These are phyloP conservation scores for Neurospora sp. DNA, from an alignment of 2,329 filamentous ascomycete species.

Conservation along the genomic window DNA sequence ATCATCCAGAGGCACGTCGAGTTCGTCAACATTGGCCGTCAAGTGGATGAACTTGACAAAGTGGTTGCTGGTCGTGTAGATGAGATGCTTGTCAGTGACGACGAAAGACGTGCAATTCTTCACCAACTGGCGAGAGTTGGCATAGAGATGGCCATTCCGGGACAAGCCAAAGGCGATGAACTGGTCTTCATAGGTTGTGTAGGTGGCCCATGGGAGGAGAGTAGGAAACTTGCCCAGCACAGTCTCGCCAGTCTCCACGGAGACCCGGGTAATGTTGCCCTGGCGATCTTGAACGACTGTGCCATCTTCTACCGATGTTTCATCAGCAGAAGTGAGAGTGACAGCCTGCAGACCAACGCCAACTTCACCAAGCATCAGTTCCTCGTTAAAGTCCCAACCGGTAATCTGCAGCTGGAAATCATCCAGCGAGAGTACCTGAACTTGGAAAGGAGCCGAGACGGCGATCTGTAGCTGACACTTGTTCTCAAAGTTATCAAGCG, in stretches of 20 bases:
- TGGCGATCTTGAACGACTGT: slow-evolving; percentile 35
- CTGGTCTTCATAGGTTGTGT: slow-evolving; percentile 31
- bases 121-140: slow-evolving; percentile 60
- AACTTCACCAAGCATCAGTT: slow-evolving; percentile 3
- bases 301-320: slow-evolving; percentile 14
- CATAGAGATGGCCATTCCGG: slow-evolving; percentile 66
- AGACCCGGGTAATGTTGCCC: slow-evolving; percentile 34
- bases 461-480: slow-evolving; percentile 20
- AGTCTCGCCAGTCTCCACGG: slow-evolving; percentile 22
- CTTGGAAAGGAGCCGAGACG: slow-evolving; percentile 18
- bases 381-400: not conserved
- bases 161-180: slow-evolving; percentile 54
- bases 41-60: slow-evolving; percentile 91
- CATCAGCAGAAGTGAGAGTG: slow-evolving; percentile 12
- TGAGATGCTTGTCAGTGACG: slow-evolving; percentile 68
- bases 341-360: not conserved
- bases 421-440: slow-evolving; percentile 27
- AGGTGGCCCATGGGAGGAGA: slow-evolving; percentile 44
- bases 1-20: slow-evolving; percentile 77
- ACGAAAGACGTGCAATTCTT: slow-evolving; percentile 91
- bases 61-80: slow-evolving; percentile 88
- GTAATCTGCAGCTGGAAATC: slow-evolving; percentile 17
- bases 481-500: slow-evolving; percentile 8
- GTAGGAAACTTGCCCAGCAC: slow-evolving; percentile 30
- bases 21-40: slow-evolving; percentile 45